Percentiles rank a stretch among this genome's conserved stretches.
Evolutionary conservation across 192 early-diverging fungal species (phyloP).

Genomic region (Coemansia sp.): DNA sequence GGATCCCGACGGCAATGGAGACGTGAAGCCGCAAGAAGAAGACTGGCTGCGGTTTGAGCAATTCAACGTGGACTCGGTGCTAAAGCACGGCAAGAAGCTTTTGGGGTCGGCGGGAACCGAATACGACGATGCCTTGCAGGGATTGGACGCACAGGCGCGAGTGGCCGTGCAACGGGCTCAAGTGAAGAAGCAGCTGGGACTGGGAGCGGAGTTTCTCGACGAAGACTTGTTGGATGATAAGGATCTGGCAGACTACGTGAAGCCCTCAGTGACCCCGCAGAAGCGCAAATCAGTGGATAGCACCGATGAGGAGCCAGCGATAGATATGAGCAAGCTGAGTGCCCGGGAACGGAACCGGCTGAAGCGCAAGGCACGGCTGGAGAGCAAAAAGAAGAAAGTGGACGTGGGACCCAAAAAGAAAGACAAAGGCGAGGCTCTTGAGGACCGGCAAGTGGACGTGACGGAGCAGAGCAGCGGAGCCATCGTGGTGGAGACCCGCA

Average conservation of each 20-base stretch:
- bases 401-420: slow-evolving; percentile 18
- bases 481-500: slow-evolving; percentile 64
- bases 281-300: slow-evolving; percentile 27
- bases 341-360: slow-evolving; percentile 83
- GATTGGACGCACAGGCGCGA: slow-evolving; percentile 79
- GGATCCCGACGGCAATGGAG: slow-evolving; percentile 56
- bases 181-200: slow-evolving; percentile 77
- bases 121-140: slow-evolving; percentile 74
- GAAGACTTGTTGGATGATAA: slow-evolving; percentile 85
- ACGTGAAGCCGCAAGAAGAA: slow-evolving; percentile 17
- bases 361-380: slow-evolving; percentile 84
- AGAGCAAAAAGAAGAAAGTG: slow-evolving; percentile 63
- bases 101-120: slow-evolving; percentile 88
- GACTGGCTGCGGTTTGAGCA: slow-evolving; percentile 71
- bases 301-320: slow-evolving; percentile 11
- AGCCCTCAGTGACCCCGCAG: slow-evolving; percentile 3
- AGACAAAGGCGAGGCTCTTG: neutral
- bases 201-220: slow-evolving; percentile 87
- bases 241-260: slow-evolving; percentile 56
- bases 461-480: slow-evolving; percentile 56
- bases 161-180: slow-evolving; percentile 78
- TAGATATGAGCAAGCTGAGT: slow-evolving; percentile 76
- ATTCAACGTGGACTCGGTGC: slow-evolving; percentile 80
- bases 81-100: slow-evolving; percentile 73
- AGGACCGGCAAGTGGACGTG: slow-evolving; percentile 17